phyloP scores from a whole-genome alignment of 306 rosid genomes.

The Bauhinia variegata region DNA sequence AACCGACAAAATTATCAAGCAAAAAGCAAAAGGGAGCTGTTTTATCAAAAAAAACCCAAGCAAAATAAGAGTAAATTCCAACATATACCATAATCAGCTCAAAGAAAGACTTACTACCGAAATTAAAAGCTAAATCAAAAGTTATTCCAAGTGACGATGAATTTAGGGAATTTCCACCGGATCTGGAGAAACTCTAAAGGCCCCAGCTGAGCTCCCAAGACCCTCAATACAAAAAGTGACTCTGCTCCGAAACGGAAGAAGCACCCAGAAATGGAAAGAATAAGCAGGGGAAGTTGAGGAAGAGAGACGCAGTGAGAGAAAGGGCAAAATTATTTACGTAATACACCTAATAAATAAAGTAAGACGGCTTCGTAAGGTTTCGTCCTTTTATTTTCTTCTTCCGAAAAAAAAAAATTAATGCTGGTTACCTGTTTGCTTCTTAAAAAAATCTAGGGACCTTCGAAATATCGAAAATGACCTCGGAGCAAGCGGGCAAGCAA shows the following conservation, averaged over 20 bases:
- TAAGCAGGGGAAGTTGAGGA: background rate
- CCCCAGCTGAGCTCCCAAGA: background rate
- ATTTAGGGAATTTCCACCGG: constrained; percentile 27
- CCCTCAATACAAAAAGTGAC: no score
- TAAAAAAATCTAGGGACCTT: background rate
- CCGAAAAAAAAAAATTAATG: no score
- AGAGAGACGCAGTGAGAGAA: background rate
- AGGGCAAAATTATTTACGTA: background rate
- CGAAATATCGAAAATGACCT: constrained; percentile 34
- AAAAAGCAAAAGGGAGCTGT: background rate
- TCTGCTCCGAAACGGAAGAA: background rate
- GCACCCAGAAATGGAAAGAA: background rate
- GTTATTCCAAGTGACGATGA: constrained; percentile 17
- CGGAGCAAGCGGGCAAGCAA: background rate
- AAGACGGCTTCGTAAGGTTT: background rate
- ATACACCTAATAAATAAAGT: background rate
- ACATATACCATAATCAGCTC: background rate
- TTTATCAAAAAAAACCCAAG: background rate
- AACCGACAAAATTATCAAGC: background rate
- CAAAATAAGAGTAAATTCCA: background rate
- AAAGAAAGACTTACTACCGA: background rate
- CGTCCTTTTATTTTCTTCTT: background rate
- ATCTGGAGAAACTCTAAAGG: constrained; percentile 30
- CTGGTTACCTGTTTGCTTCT: no score
- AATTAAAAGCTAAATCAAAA: background rate